Conservation (phyloP, 2,329 filamentous ascomycete genomes). For the Aurifilum marmelostoma region DNA sequence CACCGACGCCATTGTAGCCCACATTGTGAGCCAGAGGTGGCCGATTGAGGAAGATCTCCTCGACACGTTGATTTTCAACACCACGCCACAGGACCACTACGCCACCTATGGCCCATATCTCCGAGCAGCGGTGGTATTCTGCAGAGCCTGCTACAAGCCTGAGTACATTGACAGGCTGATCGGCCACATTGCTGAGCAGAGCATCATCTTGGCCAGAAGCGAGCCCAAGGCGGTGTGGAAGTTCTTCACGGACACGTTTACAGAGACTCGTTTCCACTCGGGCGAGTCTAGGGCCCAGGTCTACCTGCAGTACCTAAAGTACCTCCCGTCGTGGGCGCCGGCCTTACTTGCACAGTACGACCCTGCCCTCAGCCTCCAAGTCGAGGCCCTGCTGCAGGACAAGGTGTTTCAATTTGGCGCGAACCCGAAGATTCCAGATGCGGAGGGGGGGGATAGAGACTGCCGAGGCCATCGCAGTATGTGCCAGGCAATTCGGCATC, state of each 20-base stretch:
- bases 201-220: slow-evolving; percentile 46
- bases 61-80: slow-evolving; percentile 55
- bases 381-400: slow-evolving; percentile 49
- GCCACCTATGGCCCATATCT: slow-evolving; percentile 59
- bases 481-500: slow-evolving; percentile 47
- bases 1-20: slow-evolving; percentile 59
- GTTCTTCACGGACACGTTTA: slow-evolving; percentile 44
- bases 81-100: slow-evolving; percentile 53
- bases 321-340: slow-evolving; percentile 54
- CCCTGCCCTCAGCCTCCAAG: slow-evolving; percentile 43
- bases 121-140: slow-evolving; percentile 59
- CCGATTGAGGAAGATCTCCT: slow-evolving; percentile 57
- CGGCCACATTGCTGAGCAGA: slow-evolving; percentile 48
- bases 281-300: slow-evolving; percentile 36
- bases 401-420: slow-evolving; percentile 46
- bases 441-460: slow-evolving; percentile 38
- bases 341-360: slow-evolving; percentile 53
- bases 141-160: slow-evolving; percentile 44
- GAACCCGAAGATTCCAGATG: slow-evolving; percentile 36
- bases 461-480: slow-evolving; percentile 39
- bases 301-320: slow-evolving; percentile 37
- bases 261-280: slow-evolving; percentile 37
- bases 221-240: slow-evolving; percentile 55
- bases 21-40: slow-evolving; percentile 57
- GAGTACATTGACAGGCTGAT: slow-evolving; percentile 45